Conservation (phyloP, 2,329 filamentous ascomycete species). For the Leptographium galeiforme region DNA sequence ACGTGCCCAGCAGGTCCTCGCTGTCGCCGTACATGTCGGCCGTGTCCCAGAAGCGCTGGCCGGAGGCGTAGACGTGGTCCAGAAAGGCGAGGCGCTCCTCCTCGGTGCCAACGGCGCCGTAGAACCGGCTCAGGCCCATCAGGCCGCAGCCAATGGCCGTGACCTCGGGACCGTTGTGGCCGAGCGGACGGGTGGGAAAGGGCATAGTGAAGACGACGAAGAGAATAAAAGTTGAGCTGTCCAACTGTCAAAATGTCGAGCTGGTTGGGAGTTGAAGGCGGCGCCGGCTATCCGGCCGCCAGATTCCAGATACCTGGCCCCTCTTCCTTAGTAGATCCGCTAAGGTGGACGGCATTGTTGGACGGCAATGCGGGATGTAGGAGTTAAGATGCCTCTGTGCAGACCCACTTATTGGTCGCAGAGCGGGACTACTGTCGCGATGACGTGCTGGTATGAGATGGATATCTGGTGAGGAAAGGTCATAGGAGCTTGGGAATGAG, state of each 20-base stretch:
- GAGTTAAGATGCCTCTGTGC: not conserved
- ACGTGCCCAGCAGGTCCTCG: slow-evolving; percentile 29
- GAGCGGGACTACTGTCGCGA: too few species aligned
- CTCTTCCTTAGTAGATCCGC: not conserved
- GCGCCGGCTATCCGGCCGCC: not conserved
- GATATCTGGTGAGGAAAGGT: too few species aligned
- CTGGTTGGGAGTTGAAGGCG: not conserved
- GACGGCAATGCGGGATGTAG: not conserved
- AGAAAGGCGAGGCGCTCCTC: slow-evolving; percentile 7
- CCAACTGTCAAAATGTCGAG: not conserved
- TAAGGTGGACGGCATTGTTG: not conserved
- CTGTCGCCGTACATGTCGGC: slow-evolving; percentile 9
- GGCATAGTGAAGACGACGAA: not conserved
- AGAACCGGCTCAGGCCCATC: slow-evolving; percentile 4
- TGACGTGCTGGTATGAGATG: too few species aligned
- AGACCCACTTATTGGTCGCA: not conserved
- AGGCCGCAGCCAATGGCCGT: slow-evolving; percentile 4
- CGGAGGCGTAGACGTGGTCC: slow-evolving; percentile 5
- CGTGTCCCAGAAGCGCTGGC: slow-evolving; percentile 5
- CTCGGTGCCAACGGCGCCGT: not conserved
- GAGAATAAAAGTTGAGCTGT: not conserved
- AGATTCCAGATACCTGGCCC: not conserved
- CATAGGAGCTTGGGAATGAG: too few species aligned
- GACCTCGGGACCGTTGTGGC: slow-evolving; percentile 5
- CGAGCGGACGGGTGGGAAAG: not conserved